Base-by-base conservation (phyloP, 805 yeast genomes). In the Monosporozyma aerobia region DNA sequence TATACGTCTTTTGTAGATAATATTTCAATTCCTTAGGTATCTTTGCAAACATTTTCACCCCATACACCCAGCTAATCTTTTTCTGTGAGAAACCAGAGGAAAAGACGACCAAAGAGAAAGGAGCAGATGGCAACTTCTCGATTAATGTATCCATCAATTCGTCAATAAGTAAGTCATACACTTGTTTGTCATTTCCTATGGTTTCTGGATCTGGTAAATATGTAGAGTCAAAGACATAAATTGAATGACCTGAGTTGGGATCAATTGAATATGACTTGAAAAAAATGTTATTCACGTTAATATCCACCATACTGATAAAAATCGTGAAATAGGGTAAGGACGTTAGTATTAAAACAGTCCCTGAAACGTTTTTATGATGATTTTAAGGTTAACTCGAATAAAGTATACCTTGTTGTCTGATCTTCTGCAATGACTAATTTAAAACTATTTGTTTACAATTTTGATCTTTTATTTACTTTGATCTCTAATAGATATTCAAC, bases 211-310 rank as follows among this genome's bases (percentile, higher is more conserved):
- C 70, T 0, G 96, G 96, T 10, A 90, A 73, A 57, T 80, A 85
- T 13, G 90, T 82, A 3, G 96, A 81, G 65, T 92, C 97, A 55
- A 92, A 81, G 4, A 90, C 83, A 62, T 82, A 90, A 10, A 92
- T 68, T 0, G 96, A 96, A 25, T 81, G 75, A 7, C 77, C 73
- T 1, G 88, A 76, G 49, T 73, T 72, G 0, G 92, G 89, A 63
- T 90, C 97, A 39, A 69, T 63, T 1, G 85, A 75, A 48, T 75
- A 76, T 1, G 94, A 72, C 57, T 76, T 74, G 72, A 77, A 83
- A 62, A 85, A 81, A 25, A 75, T 73, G 59, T 73, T 75, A 47
- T 69, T 65, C 6, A 69, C 67, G 52, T 69, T 65, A 29, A 68
- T 62, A 48, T 68, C 65, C 39, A 69, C 52, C 63, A 63, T n/a